phyloP scores from a whole-genome alignment of 2,329 filamentous ascomycete species.

The Furcasterigmium sp. region DNA sequence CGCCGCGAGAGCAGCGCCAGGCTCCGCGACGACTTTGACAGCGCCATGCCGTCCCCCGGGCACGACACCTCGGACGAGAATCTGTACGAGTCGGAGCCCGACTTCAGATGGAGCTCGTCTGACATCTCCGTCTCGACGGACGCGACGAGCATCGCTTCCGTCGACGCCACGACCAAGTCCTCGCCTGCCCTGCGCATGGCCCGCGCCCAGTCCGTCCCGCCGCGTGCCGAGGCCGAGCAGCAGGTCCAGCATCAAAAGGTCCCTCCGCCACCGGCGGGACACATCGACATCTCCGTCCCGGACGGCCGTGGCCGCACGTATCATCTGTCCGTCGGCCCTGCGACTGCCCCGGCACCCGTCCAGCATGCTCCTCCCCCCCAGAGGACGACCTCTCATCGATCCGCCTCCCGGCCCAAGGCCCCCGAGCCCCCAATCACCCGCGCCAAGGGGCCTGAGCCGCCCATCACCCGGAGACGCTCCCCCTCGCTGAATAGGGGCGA shows the following conservation, averaged over 20 bases:
- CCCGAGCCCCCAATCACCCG: conserved; percentile 6
- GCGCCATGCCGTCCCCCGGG: conserved; percentile 6
- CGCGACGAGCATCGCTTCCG: conserved; percentile 10
- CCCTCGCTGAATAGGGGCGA: conserved; percentile 7
- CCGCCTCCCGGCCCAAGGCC: conserved; percentile 4
- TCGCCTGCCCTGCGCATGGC: background rate
- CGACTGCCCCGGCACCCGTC: background rate
- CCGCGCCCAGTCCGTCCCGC: background rate
- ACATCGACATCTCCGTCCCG: background rate
- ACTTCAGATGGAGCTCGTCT: conserved; percentile 12
- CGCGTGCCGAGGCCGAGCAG: background rate
- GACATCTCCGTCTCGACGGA: conserved; percentile 7
- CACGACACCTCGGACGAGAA: conserved; percentile 10
- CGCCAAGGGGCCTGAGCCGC: conserved; percentile 4
- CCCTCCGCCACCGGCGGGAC: background rate
- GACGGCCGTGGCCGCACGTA: conserved; percentile 2
- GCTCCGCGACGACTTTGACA: background rate
- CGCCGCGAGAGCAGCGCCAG: background rate
- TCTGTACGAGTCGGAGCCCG: conserved; percentile 9
- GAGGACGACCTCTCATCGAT: conserved; percentile 4
- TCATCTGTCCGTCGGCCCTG: conserved; percentile 2
- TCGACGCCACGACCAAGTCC: conserved; percentile 3
- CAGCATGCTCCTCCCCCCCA: conserved; percentile 3
- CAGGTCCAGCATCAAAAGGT: background rate
- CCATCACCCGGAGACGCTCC: background rate